Percentiles rank a stretch among this genome's conserved stretches.
These are phyloP conservation scores for Erodium maritimum DNA, from an alignment of 345 rosid species.

Conservation along the genomic window DNA sequence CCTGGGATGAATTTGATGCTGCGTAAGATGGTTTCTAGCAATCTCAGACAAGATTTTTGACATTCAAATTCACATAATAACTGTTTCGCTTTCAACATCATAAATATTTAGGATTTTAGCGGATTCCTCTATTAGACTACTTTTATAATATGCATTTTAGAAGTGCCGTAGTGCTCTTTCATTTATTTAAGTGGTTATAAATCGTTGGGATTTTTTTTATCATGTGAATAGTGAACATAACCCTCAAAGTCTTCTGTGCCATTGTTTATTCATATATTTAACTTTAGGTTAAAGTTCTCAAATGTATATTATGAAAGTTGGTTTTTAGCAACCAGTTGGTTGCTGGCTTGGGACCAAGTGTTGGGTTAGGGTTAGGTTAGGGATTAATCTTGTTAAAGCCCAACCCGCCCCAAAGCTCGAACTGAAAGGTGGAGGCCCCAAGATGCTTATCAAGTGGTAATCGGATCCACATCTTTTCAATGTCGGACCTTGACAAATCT, in stretches of 20 bases:
- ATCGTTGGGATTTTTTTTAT: neutral
- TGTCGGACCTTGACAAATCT: no score
- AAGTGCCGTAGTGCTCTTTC: neutral
- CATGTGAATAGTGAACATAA: neutral
- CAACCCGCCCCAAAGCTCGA: no score
- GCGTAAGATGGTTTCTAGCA: slow-evolving; percentile 40
- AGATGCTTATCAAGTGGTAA: no score
- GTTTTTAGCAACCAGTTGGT: neutral
- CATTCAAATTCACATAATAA: neutral
- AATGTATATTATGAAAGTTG: no score
- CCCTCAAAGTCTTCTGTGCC: neutral
- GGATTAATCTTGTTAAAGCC: no score
- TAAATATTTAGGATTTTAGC: neutral
- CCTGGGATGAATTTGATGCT: slow-evolving; percentile 98
- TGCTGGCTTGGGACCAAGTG: no score
- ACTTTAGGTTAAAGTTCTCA: neutral
- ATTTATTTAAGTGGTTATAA: no score
- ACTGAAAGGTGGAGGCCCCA: no score
- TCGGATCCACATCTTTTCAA: no score
- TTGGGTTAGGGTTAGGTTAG: no score
- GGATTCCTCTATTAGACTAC: neutral
- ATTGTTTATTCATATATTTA: neutral
- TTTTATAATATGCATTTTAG: neutral
- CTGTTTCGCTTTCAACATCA: neutral
- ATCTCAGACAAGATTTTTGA: neutral